Evolutionary conservation across 495 filamentous ascomycete genomes (phyloP), one percentile per base, ranked within the genome.

Genomic region (Talaromyces liani): DNA sequence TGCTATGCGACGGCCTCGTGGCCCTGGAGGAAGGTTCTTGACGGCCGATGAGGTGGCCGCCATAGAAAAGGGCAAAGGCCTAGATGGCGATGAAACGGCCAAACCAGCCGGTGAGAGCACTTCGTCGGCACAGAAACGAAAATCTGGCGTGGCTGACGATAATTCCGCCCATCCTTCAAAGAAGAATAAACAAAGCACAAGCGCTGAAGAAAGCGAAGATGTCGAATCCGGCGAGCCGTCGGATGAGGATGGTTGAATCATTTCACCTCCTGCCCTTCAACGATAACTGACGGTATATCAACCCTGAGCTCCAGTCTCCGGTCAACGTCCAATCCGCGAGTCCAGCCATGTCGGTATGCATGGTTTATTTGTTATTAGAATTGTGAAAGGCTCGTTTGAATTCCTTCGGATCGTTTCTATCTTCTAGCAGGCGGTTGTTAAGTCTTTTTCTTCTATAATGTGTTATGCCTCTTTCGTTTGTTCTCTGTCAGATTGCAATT

Each of bases 41-140:
- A 99, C 94, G 0, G 93, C 94, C n/a, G 94, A 99, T 49, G 94
- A 98, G 71, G 94, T 98, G 20, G 90, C 90, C 6, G 88, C 89
- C 45, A 94, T 98, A 78, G 94, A 98, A 68, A 85, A 80, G 64
- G 72, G 73, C 29, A 72, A 75, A 57, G 68, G 72, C n/a, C 69
- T 72, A 54, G 75, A 77, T 63, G 76, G 74, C 20, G 74, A 73
- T 34, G 68, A 69, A 51, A 67, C 64, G 12, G 55, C 63, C 7
- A 75, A 72, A 61, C 20, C 67, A 20, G 24, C 65, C 31, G 65
- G 63, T 22, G 68, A 71, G 51, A 71, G 39, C 55, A 60, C 67
- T 31, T 70, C 71, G 9, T 65, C 75, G 20, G 73, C 69, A n/a
- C 74, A 80, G 60, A 84, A 84, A 67, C 76, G 82, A 25, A 84